Evolutionary conservation across 1,284 basidiomycete species (phyloP), one percentile per base, ranked within the genome.

Genomic region (Termitomyces sp.): DNA sequence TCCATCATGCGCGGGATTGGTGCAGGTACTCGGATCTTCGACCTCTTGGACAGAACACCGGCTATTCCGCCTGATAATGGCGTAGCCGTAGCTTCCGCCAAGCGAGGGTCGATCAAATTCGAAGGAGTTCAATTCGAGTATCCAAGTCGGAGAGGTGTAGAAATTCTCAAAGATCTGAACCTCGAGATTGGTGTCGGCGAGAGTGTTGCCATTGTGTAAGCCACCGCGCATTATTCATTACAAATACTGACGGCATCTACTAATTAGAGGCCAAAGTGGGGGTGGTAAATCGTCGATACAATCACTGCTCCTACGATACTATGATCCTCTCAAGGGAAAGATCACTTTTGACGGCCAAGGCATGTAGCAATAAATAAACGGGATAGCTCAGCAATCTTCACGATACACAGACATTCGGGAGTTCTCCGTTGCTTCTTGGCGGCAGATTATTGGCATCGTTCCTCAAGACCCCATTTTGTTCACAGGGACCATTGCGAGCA

Each of bases 281-380:
- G 88, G 91, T 57, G 93, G 92, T 52, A 98, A 98, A 75, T 94
- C 90, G 13, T 95, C 92, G 0, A 80, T 97, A 40, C 93, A 96
- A 65, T 86, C 90, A 8, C 78, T 98, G 7, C 79, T 99, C 48
- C 76, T 96, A 59, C 80, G 95, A 48, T 98, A 92, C 74, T 99
- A 99, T 69, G 95, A 98, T 67, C 95, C 96, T 0, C 75, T 86
- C 26, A 71, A 78, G 34, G 97, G 97, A 0, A 82, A 78, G 52
- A 81, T 98, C 48, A 86, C 86, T 0, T 94, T 90, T 61, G 90
- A 95, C 66, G 93, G 92, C 2, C 82, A 88, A 75, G 92, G 94
- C 88, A 56, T 26, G 64, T 52, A 17, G 21, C 34, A 51, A 33
- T 15, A 8, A 41, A 13, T 28, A 7, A 49, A 38, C 10, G 6